Base-by-base conservation (phyloP, 768 basidiomycete genomes). In the Naganishia kalamii region DNA sequence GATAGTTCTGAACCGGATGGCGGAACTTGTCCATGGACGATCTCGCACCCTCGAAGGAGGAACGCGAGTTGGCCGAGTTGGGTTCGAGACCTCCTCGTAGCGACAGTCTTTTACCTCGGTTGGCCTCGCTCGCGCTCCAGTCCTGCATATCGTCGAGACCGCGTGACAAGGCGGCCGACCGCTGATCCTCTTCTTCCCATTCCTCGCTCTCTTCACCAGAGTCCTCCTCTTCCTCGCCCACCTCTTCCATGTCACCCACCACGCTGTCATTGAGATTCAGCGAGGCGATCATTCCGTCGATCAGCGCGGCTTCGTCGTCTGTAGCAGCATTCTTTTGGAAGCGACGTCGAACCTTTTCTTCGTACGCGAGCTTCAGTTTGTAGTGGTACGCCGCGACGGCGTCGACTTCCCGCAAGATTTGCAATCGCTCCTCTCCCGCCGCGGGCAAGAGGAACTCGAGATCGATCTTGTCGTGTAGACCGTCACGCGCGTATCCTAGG, bases 401-500 rank as follows among this genome's bases (percentile, higher is more conserved):
- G 78, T 99, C 96, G 4, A 98, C 85, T 75, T 99, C 96, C 46
- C 81, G 80, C 69, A 98, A 80, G 69, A 98, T 86, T 19, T 81
- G 84, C 30, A 79, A 75, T n/a, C 94, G 86, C 66, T 90, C 90
- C 57, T 84, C 77, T 12, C 87, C 89, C 1, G 83, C 84, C 68
- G 92, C 87, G 13, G 96, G 96, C 5, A 98, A 83, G 32, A 98
- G 79, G 73, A 87, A 90, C 72, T 99, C 96, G 51, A 99, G 85
- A 69, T 87, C 88, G 74, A 96, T 80, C 17, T 75, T 69, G 44
- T 80, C 79, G 3, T 90, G 88, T 5, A 98, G 78, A 4, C 96
- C 96, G 66, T 93, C 92, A 12, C 96, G 88, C 50, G 92, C 85
- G 61, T 89, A 84, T 27, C 88, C 88, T 65, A 98, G 82, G 81